Evolutionary conservation across 306 rosid genomes (phyloP), one percentile per base, ranked within the genome.

Genomic region (Purshia tridentata): DNA sequence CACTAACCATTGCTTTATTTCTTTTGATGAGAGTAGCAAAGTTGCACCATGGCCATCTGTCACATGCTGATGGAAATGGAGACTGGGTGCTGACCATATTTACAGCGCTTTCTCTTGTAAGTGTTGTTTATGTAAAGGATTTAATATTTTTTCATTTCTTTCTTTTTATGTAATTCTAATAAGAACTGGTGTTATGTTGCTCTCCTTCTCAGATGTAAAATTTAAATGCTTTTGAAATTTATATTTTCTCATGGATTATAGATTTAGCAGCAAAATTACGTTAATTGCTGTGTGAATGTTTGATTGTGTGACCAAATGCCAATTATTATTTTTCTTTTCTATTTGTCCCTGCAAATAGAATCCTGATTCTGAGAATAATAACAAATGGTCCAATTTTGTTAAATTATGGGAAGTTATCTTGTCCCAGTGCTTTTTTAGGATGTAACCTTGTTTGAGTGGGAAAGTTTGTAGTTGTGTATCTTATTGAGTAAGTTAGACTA

Each of bases 21-120:
- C 49, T 64, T 62, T 79, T 65, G 46, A 39, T 80, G 78, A 60
- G 79, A 78, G 69, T 82, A 93, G 98, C 98, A 46, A 93, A 89
- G 77, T 75, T 94, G 85, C 97, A 94, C 86, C 98, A 91, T 79
- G 98, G 98, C 44, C 81, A 86, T 83, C 87, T 94, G 76, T 62
- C 92, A 72, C 89, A 91, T 70, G 98, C 97, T 6, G 98, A 91
- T 83, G 98, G 98, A 69, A 94, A 94, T 45, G 98, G 96, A 81
- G 98, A 94, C 81, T 94, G 97, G 98, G 98, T 88, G 71, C 78
- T 94, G 46, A 94, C 92, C 16, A 88, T 91, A 75, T 91, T 91
- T 77, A 77, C 97, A 8, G 96, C 98, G 44, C 73, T 94, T 54
- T 86, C 95, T 80, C 96, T 89, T 71, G 98, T 93, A 88, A 85